phyloP scores from a whole-genome alignment of 257 asterid genomes.

The Pogostemon cablin region DNA sequence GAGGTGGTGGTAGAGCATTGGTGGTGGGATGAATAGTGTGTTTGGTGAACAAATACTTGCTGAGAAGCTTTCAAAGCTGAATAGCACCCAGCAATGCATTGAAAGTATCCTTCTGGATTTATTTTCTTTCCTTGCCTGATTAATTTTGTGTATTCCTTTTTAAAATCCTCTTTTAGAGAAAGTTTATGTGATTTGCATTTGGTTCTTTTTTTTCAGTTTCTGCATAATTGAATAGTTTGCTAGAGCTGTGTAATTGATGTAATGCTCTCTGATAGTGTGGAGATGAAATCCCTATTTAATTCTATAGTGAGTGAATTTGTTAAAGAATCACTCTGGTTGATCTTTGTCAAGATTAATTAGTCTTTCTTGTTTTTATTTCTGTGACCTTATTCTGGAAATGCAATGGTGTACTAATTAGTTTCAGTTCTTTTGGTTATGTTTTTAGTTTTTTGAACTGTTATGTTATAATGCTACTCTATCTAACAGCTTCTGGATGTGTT shows the following conservation, averaged over 20 bases:
- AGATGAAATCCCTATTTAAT: constrained; percentile 12
- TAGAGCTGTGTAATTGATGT: background rate
- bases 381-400: background rate
- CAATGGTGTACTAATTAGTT: background rate
- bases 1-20: constrained; percentile 33
- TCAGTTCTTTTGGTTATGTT: background rate
- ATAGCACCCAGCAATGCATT: constrained; percentile 89
- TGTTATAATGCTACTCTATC: background rate
- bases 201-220: background rate
- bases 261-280: background rate
- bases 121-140: constrained; percentile 11
- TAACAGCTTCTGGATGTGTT: constrained; percentile 9
- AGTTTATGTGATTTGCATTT: constrained; percentile 16
- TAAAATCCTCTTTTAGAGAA: background rate
- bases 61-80: constrained; percentile 93
- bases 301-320: background rate
- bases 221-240: constrained; percentile 1
- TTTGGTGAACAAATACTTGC: constrained; percentile 75
- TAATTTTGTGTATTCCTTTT: background rate
- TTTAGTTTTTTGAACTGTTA: background rate
- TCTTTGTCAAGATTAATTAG: background rate
- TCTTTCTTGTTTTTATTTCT: background rate
- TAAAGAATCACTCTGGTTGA: background rate
- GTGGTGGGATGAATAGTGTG: constrained; percentile 72
- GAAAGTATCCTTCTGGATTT: constrained; percentile 67